A percentile compares a stretch with the other conserved stretches of the same genome.
Conservation (phyloP, 164 flowering plant species). For the Annona squamosa region DNA sequence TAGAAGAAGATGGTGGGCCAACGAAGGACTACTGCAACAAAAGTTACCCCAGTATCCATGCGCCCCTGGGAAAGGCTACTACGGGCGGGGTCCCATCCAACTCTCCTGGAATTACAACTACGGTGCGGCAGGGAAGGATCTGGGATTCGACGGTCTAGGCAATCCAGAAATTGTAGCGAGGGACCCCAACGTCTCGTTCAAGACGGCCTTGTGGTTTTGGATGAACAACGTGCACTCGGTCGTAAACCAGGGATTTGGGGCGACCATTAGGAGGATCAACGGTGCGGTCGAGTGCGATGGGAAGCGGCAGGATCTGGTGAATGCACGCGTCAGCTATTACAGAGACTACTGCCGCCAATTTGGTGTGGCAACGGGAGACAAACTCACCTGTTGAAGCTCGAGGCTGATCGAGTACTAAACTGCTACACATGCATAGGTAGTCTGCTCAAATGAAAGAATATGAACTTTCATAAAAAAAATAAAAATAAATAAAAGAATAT, state of each 20-base stretch:
- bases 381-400: conserved; percentile 30
- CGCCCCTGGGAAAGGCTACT: conserved; percentile 32
- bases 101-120: conserved; percentile 72
- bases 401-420: no score
- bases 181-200: conserved; percentile 29
- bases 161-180: conserved; percentile 49
- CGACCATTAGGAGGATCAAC: conserved; percentile 56
- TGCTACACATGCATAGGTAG: no score
- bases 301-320: conserved; percentile 23
- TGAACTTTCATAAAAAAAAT: no score
- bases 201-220: conserved; percentile 64
- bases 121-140: conserved; percentile 46
- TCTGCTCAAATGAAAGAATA: no score
- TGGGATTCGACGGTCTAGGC: conserved; percentile 46
- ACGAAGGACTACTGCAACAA: conserved; percentile 42
- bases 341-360: conserved; percentile 34
- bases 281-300: conserved; percentile 50
- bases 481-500: no score
- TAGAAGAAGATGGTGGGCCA: conserved; percentile 41
- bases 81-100: conserved; percentile 61
- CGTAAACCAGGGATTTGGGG: conserved; percentile 49
- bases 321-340: conserved; percentile 36
- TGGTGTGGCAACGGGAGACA: conserved; percentile 42
- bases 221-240: conserved; percentile 30
- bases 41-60: conserved; percentile 36